Percentiles rank a stretch among this genome's conserved stretches.
These are phyloP conservation scores for Ammopiptanthus mongolicus DNA, from an alignment of 306 rosid species.

Conservation along the genomic window DNA sequence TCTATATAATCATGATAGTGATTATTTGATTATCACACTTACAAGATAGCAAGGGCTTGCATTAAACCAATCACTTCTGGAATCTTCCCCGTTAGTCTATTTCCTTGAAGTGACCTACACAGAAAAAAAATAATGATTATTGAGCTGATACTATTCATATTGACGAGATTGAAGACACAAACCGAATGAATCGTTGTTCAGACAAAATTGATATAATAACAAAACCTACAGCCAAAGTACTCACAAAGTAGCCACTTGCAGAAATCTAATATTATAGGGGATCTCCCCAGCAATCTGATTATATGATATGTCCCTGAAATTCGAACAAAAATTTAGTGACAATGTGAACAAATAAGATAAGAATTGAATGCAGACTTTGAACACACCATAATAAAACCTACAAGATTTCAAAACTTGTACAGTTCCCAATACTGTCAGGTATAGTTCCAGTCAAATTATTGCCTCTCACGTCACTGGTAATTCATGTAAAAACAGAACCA, in stretches of 20 bases:
- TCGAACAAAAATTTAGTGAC: neutral
- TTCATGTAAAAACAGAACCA: neutral
- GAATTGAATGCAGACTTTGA: neutral
- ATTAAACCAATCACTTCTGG: slow-evolving; percentile 91
- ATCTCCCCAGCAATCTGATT: slow-evolving; percentile 77
- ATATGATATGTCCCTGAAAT: slow-evolving; percentile 74
- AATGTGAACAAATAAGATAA: neutral
- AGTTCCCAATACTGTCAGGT: slow-evolving; percentile 85
- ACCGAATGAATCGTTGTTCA: neutral
- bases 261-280: slow-evolving; percentile 83
- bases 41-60: slow-evolving; percentile 98
- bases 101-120: slow-evolving; percentile 91
- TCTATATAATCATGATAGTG: no score
- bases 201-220: neutral
- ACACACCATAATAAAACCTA: slow-evolving; percentile 16
- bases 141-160: neutral
- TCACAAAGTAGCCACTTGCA: slow-evolving; percentile 97
- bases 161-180: neutral
- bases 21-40: slow-evolving; percentile 15
- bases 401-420: slow-evolving; percentile 88
- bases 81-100: slow-evolving; percentile 69
- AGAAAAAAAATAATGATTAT: neutral
- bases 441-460: slow-evolving; percentile 75
- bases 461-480: slow-evolving; percentile 72
- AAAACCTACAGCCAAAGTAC: slow-evolving; percentile 14